Base-by-base conservation (phyloP, 768 basidiomycete genomes). In the Suillus hirtellus region DNA sequence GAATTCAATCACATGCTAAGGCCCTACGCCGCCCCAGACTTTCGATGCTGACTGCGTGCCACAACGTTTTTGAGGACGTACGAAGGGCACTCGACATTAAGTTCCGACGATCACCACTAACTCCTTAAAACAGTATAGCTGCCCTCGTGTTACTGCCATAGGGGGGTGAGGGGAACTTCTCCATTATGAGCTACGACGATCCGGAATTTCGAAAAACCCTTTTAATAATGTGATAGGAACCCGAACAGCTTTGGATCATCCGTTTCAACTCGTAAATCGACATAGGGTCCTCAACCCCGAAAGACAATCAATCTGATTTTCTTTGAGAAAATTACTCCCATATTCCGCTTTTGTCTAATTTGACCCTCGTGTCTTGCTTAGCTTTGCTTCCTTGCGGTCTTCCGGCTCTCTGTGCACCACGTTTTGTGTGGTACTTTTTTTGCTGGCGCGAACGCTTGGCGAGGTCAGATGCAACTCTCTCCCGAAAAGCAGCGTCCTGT, bases 371-470 rank as follows among this genome's bases (percentile, higher is more conserved):
- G 69, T 94, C 91, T 70, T 88, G 86, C 77, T 93, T 96, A 61
- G 88, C 88, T 73, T 96, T 96, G 72, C 90, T 93, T 24, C 94
- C 94, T 67, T 88, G 86, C 27, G 86, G 79, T 44, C 92, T 80
- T 31, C 90, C 90, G 35, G 81, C 84, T 61, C 86, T 80, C 60
- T 84, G 82, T 3, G 81, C 81, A 8, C 83, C 81, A 65, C 87
- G 84, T 75, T 89, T 92, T 1, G 90, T 86, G 77, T 96, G 94
- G 72, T 91, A 85, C 72, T 92, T 92, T 63, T 84, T 82, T 70
- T 90, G 83, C 68, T 90, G 83, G 63, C 84, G 84, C 21, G 84
- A 81, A 3, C 86, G 87, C 70, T 85, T 88, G 2, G 80, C 75
- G 21, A 92, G 76, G 67, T 93, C 87, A 12, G 81, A 77, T 4